Base-by-base conservation (phyloP, 148 eudicot genomes). In the Cornus florida region DNA sequence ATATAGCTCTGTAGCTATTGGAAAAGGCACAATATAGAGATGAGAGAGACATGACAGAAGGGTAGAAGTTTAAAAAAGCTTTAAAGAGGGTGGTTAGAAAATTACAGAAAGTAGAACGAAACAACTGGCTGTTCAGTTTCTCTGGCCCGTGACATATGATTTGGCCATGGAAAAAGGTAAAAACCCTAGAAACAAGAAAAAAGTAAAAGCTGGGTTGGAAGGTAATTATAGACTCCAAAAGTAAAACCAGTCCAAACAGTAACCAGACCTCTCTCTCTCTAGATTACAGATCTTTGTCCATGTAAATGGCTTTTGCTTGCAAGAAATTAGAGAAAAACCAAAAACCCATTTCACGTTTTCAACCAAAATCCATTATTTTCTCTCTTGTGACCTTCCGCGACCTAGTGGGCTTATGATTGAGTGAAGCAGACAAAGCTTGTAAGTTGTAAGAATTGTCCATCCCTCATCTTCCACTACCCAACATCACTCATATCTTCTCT, bases 361-460 rank as follows among this genome's bases (percentile, higher is more conserved):
- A 14, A 16, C 23, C 48, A n/a, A 41, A 72, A 13, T 1, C 35
- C 74, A 4, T 11, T 10, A 3, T n/a, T 11, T 32, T 38, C 71
- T 41, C 59, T 65, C 59, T 23, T 22, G 50, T 62, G 32, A 72
- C 68, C 80, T 72, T 82, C 80, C 70, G 41, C 31, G 73, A n/a
- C 33, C 43, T 73, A 46, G 77, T 78, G 76, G 80, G 81, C 70
- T 69, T 86, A 53, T 84, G 66, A 83, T 78, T 84, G 82, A 86
- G 79, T 78, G 84, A 88, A 81, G 76, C 71, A 83, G 77, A 79
- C 75, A 81, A 65, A 77, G 71, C 77, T 69, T 66, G 65, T 65
- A 68, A 48, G 41, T 69, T 66, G 65, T 65, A 68, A 48, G 41
- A 22, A 46, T n/a, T 41, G 38, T 67, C 62, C 32, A 56, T 73